Percentiles rank a stretch among this genome's conserved stretches.
Evolutionary conservation across 495 filamentous ascomycete species (phyloP).

Genomic region (Penicillium cosmopolitanum): DNA sequence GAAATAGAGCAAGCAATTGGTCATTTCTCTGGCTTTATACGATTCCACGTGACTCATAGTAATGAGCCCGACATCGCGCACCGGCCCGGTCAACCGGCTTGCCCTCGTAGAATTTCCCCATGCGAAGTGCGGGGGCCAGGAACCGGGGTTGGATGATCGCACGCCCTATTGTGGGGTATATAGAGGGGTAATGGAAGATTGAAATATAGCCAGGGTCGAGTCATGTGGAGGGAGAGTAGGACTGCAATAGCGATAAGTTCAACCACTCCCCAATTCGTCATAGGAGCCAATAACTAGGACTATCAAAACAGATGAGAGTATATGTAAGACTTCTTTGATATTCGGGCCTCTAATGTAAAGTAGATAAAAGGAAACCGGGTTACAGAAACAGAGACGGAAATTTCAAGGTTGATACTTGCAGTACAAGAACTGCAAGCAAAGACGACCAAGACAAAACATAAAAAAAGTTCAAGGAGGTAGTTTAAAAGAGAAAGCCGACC

Average conservation of each 20-base stretch:
- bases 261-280: no score
- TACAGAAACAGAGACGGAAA: no score
- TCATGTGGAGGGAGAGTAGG: background rate
- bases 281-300: no score
- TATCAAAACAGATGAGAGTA: background rate
- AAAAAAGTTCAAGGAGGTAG: background rate
- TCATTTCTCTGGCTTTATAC: background rate
- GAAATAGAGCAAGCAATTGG: background rate
- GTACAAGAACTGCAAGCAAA: background rate
- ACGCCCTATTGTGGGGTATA: background rate
- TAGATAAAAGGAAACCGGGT: background rate
- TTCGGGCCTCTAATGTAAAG: background rate
- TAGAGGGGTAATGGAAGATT: background rate
- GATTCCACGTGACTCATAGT: conserved; percentile 11
- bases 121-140: background rate
- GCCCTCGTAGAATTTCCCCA: background rate
- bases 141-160: background rate
- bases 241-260: no score
- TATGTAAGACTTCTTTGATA: background rate
- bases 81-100: conserved; percentile 20
- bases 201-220: background rate
- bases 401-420: background rate
- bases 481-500: conserved; percentile 20
- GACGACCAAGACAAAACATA: background rate
- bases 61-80: background rate